Conservation (phyloP, 2,329 filamentous ascomycete genomes). For the Trichoderma sp. region DNA sequence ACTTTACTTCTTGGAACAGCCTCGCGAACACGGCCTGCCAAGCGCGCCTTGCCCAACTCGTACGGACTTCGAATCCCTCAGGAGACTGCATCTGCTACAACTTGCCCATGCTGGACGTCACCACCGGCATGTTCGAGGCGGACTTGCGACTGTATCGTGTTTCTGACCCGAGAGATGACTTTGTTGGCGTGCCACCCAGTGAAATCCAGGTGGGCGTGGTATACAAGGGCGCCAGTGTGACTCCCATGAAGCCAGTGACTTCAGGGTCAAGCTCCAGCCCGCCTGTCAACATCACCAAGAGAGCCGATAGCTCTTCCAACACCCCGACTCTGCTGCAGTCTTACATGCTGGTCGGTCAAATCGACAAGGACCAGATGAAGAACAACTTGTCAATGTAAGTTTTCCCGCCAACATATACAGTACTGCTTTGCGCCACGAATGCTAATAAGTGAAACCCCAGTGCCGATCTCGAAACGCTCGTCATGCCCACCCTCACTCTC, state of each 20-base stretch:
- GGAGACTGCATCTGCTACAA: slow-evolving; percentile 83
- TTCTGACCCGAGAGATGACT: slow-evolving; percentile 54
- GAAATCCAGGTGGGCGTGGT: slow-evolving; percentile 54
- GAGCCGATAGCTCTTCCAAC: slow-evolving; percentile 19
- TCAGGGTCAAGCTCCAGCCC: slow-evolving; percentile 23
- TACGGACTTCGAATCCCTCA: slow-evolving; percentile 64
- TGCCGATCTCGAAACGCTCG: slow-evolving; percentile 56
- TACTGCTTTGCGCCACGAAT: neutral
- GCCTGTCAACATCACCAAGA: slow-evolving; percentile 26
- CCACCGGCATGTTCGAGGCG: slow-evolving; percentile 68
- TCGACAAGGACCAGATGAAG: slow-evolving; percentile 56
- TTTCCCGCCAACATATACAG: neutral
- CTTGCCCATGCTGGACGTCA: slow-evolving; percentile 64
- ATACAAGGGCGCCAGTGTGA: slow-evolving; percentile 50
- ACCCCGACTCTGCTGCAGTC: slow-evolving; percentile 52
- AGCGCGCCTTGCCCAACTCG: slow-evolving; percentile 51
- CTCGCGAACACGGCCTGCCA: slow-evolving; percentile 58
- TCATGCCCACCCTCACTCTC: slow-evolving; percentile 67
- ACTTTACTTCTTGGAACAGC: slow-evolving; percentile 55
- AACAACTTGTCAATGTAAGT: slow-evolving; percentile 60
- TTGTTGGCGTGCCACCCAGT: slow-evolving; percentile 48
- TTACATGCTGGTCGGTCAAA: slow-evolving; percentile 66
- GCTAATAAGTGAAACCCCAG: slow-evolving; percentile 34
- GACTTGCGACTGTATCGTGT: slow-evolving; percentile 73
- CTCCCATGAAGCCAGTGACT: slow-evolving; percentile 23